Evolutionary conservation across 2,329 filamentous ascomycete genomes (phyloP), one percentile per base, ranked within the genome.

Genomic region (Onygena corvina): DNA sequence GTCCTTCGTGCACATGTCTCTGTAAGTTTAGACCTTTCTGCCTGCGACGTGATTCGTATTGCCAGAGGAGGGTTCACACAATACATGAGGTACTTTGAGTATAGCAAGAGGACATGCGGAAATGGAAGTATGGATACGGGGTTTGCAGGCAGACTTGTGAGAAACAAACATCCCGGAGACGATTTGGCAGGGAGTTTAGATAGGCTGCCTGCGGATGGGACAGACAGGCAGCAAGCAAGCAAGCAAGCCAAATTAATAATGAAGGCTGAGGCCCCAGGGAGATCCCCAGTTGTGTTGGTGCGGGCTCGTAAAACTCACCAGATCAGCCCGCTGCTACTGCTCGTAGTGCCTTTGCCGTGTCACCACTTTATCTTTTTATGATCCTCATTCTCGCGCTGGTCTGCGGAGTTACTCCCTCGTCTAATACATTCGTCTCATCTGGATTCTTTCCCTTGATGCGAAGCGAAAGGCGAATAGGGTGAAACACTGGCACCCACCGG

Each of bases 351-450:
- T 42, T 42, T 42, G 38, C 38, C 38, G 38, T 42, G 38, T 42
- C 21, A 42, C 38, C 38, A 27, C 38, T 42, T 27, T 42, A 25
- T 42, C 7, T 25, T 42, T 42, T 23, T n/a, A n/a, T n/a, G n/a
- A 23, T 23, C 27, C 20, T 40, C 38, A 25, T 40, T 11, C 7
- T 42, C 38, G 38, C 27, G 38, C 27, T 6, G 21, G 25, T 42
- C 12, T 42, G 20, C n/a, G n/a, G n/a, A n/a, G n/a, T n/a, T n/a
- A n/a, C n/a, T n/a, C n/a, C n/a, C n/a, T n/a, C n/a, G n/a, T n/a
- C n/a, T n/a, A n/a, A n/a, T n/a, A n/a, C n/a, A n/a, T n/a, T 42
- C 38, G 38, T 42, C 38, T 42, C 38, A 42, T 42, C 38, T 23
- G 25, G 38, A 42, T 23, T 42, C 38, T 23, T 42, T 23, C 38